Base-by-base conservation (phyloP, 306 rosid genomes). In the Casuarina equisetifolia region DNA sequence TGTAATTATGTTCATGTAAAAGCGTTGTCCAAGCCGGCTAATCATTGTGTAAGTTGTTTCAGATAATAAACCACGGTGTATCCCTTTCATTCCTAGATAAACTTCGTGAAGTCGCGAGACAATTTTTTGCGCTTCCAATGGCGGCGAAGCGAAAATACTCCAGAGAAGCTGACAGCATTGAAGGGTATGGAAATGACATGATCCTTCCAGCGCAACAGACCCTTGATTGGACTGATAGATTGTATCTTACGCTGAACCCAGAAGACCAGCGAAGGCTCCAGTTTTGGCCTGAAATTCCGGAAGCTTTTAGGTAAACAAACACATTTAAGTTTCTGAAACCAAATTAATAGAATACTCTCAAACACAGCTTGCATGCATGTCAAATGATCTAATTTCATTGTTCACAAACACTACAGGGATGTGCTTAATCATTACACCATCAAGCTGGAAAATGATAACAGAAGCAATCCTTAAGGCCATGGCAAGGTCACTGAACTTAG, bases 221-320 rank as follows among this genome's bases (percentile, higher is more conserved):
- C 43, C 90, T 93, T 49, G 97, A 93, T 35, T 93, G 98, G 94
- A 84, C 74, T n/a, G 93, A 89, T 58, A 84, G 94, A 50, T 15
- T 93, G 53, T 88, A 80, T 79, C 82, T 91, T 8, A 44, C 25
- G 1, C 86, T 91, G 6, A 70, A 76, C 15, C 98, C 98, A 44
- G 69, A 86, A 76, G 84, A 85, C 70, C 76, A 82, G 32, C 87
- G 92, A 52, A 85, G 77, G 43, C 84, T 83, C 74, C 59, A 84
- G 68, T 17, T 74, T 74, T 91, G 97, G 97, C 97, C 97, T 0
- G 48, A 83, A 77, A 79, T 49, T 15, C 97, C 97, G 16, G 19
- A 69, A 70, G 79, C 76, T 69, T 82, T 88, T 75, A 80, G 91
- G 97, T 88, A 91, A 19, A 3, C 67, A 91, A 19, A 3, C 67